Percentiles rank a stretch among this genome's conserved stretches.
Evolutionary conservation across 768 basidiomycete genomes (phyloP).

Genomic region (Cystobasidium tubakii): DNA sequence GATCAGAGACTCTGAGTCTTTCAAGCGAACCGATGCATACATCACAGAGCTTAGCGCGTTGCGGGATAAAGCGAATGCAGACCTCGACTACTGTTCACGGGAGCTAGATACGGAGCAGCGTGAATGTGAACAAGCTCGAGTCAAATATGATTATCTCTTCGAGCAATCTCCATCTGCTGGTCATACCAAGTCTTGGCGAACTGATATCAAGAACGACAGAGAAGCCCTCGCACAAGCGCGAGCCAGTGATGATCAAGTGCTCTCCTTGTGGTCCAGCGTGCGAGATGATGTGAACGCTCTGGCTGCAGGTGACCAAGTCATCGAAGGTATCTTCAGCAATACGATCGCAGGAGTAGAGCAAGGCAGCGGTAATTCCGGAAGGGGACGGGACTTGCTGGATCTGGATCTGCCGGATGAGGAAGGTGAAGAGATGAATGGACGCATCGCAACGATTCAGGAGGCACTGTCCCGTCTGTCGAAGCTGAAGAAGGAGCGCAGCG

Average conservation of each 20-base stretch:
- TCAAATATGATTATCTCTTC: conserved; percentile 80
- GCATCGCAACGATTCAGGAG: conserved; percentile 72
- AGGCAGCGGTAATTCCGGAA: conserved; percentile 45
- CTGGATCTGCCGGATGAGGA: conserved; percentile 63
- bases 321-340: conserved; percentile 52
- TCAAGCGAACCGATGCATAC: conserved; percentile 61
- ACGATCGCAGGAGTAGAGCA: conserved; percentile 58
- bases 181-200: conserved; percentile 64
- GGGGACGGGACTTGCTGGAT: conserved; percentile 60
- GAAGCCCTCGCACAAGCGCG: conserved; percentile 69
- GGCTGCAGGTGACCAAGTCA: conserved; percentile 55
- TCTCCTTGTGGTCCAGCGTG: conserved; percentile 65
- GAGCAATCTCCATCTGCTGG: conserved; percentile 75
- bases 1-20: conserved; percentile 63
- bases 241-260: conserved; percentile 70
- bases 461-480: conserved; percentile 69
- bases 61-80: conserved; percentile 58
- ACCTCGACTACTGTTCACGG: conserved; percentile 60
- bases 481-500: conserved; percentile 74
- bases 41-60: conserved; percentile 59
- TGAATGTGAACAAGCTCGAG: conserved; percentile 69
- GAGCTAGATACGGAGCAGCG: conserved; percentile 75
- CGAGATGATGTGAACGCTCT: conserved; percentile 62
- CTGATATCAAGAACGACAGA: conserved; percentile 71
- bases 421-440: conserved; percentile 62